Base-by-base conservation (phyloP, 768 basidiomycete genomes). In the Suillus tomentosus region DNA sequence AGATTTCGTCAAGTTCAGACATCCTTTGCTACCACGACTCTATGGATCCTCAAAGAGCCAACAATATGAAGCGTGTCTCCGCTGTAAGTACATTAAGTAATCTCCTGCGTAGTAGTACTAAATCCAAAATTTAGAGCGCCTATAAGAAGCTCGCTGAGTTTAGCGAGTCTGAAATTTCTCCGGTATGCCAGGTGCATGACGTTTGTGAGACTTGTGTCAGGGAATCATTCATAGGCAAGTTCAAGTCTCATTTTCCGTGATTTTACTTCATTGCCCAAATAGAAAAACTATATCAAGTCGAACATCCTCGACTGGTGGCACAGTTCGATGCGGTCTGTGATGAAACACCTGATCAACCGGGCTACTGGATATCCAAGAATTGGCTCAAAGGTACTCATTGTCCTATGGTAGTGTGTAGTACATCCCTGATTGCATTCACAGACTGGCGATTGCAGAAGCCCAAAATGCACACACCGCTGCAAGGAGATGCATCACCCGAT, bases 391-490 rank as follows among this genome's bases (percentile, higher is more conserved):
- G 92, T 90, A 63, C 17, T 73, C 64, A 51, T 66, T 43, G 62
- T 51, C 27, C 36, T 58, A 64, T 64, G 5, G 64, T 69, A 24
- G 39, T 40, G 53, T 62, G 42, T 7, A 42, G 48, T 22, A n/a
- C 2, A 59, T 67, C 31, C 57, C n/a, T 37, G 22, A 61, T 63
- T 67, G 9, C 60, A 59, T 66, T 53, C 7, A 63, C 40, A 95
- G 94, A 92, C 73, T 95, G 94, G 94, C 80, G 80, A 72, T 75
- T 85, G 60, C 70, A 74, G 53, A 89, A 83, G 68, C 94, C 94
- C 27, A 91, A 85, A 74, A 92, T 95, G 90, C 93, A 95, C 71
- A 75, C 78, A 36, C 69, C 75, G 43, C 79, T 77, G 45, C 71
- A 84, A 69, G 76, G 72, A 31, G 94, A 95, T 74, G 90, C 89